phyloP scores from a whole-genome alignment of 2,329 filamentous ascomycete genomes.

The Talaromyces sp. region DNA sequence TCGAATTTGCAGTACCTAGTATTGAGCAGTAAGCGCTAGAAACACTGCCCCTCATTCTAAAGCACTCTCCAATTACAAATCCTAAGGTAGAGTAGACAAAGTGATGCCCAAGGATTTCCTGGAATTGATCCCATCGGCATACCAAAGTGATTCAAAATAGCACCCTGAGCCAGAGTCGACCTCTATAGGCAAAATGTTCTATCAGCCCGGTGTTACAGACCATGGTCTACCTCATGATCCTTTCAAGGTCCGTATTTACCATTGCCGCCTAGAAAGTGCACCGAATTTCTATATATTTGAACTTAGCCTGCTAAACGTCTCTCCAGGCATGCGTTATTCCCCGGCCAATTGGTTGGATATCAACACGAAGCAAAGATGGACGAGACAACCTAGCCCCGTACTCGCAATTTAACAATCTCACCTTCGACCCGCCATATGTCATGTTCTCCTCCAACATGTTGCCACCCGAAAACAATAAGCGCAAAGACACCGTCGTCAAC shows the following conservation, averaged over 20 bases:
- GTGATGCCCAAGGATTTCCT: neutral
- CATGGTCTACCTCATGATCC: conserved; percentile 53
- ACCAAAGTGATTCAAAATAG: neutral
- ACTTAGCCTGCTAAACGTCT: neutral
- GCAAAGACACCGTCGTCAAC: conserved; percentile 58
- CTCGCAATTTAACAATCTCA: conserved; percentile 61
- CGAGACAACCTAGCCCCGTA: conserved; percentile 58
- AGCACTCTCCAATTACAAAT: neutral
- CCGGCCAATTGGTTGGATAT: conserved; percentile 62
- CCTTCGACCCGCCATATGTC: conserved; percentile 60
- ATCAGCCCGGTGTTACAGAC: conserved; percentile 51
- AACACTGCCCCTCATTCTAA: neutral
- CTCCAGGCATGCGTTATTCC: conserved; percentile 52
- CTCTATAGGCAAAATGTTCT: conserved; percentile 44
- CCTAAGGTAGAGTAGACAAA: neutral
- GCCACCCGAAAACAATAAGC: conserved; percentile 28
- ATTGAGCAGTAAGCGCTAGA: neutral
- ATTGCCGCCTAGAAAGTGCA: neutral
- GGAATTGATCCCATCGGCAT: neutral
- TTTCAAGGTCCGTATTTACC: conserved; percentile 46
- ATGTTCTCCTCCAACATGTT: conserved; percentile 61
- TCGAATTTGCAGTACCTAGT: neutral
- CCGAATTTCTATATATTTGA: neutral
- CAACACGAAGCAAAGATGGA: conserved; percentile 48
- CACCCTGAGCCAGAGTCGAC: neutral